Evolutionary conservation across 352 stramenopile genomes (phyloP), one percentile per base, ranked within the genome.

Genomic region (Globisporangium viniferum): DNA sequence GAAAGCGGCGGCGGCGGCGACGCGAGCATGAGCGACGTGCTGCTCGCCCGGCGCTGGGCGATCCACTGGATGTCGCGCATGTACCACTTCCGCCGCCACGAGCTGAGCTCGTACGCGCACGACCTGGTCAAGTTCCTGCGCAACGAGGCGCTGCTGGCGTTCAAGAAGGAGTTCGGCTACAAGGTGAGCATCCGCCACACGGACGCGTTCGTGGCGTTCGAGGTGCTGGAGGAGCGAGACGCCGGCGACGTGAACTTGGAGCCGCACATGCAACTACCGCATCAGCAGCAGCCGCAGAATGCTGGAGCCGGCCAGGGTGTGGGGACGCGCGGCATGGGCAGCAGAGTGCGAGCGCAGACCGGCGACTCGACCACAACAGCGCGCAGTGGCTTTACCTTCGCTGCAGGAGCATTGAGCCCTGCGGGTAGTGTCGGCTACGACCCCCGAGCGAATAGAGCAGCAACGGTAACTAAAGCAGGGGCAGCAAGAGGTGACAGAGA

Each of bases 91-190:
- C 75, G 74, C 14, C 67, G 63, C 36, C 69, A 80, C 1, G 39
- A 83, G 67, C 74, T 91, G 31, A 81, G 79, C 44, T 64, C 71
- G 27, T 89, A 91, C 62, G 82, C 81, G 48, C 80, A 87, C 61
- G 82, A 89, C 53, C 67, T 91, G 54, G 78, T 91, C 59, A 91
- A 91, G 65, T 79, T 79, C 49, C 65, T 90, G 57, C 82, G 84
- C 36, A 76, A 81, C 12, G 73, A 76, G n/a, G 81, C 77, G 60
- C 46, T 86, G 46, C 70, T 71, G 18, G 66, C 69, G n/a, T 83
- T 73, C 53, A 74, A 72, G 41, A 72, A 77, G 55, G 81, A 88
- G 69, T 86, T 86, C 51, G 82, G 82, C 22, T 91, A 91, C 74
- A 82, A 69, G 55, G 82, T 91, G 44, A 86, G 78, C 60, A 87